phyloP scores from a whole-genome alignment of 768 basidiomycete genomes.

The Podaxis pistillaris region DNA sequence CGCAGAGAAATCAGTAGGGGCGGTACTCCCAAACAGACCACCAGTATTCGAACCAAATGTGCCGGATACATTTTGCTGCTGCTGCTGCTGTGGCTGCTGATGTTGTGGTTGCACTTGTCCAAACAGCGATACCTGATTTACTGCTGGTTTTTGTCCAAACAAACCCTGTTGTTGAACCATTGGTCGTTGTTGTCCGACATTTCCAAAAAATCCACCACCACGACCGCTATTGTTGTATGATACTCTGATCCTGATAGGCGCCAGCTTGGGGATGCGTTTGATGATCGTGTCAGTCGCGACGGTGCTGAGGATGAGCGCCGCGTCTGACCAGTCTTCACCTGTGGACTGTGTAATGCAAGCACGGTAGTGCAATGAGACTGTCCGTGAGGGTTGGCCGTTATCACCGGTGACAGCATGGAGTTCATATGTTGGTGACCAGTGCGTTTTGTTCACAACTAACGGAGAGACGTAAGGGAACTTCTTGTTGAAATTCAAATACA shows the following conservation, averaged over 20 bases:
- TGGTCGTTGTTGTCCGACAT: conserved; percentile 7
- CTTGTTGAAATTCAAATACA: not conserved
- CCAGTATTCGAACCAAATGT: not conserved
- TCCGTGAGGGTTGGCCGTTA: conserved; percentile 40
- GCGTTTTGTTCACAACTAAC: conserved; percentile 49
- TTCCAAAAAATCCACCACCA: not conserved
- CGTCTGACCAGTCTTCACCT: conserved; percentile 59
- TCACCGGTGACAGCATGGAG: conserved; percentile 47
- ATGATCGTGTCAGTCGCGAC: conserved; percentile 33
- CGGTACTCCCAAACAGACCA: not conserved
- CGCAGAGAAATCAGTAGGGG: not conserved
- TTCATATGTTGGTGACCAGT: conserved; percentile 58
- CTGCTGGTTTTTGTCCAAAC: too few relatives aligned
- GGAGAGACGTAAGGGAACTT: not conserved
- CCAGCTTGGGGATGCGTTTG: conserved; percentile 34
- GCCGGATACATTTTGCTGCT: not conserved
- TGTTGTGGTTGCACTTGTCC: too few relatives aligned
- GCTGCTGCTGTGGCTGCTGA: too few relatives aligned
- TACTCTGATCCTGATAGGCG: conserved; percentile 29
- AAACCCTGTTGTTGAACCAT: conserved; percentile 16
- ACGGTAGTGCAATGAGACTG: conserved; percentile 52
- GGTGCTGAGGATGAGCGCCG: conserved; percentile 52
- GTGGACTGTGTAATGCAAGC: conserved; percentile 53
- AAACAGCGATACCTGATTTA: too few relatives aligned
- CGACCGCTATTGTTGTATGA: conserved; percentile 9